Percentiles rank a stretch among this genome's conserved stretches.
Evolutionary conservation across 805 yeast genomes (phyloP).

Genomic region (Schwanniomyces yamadae): DNA sequence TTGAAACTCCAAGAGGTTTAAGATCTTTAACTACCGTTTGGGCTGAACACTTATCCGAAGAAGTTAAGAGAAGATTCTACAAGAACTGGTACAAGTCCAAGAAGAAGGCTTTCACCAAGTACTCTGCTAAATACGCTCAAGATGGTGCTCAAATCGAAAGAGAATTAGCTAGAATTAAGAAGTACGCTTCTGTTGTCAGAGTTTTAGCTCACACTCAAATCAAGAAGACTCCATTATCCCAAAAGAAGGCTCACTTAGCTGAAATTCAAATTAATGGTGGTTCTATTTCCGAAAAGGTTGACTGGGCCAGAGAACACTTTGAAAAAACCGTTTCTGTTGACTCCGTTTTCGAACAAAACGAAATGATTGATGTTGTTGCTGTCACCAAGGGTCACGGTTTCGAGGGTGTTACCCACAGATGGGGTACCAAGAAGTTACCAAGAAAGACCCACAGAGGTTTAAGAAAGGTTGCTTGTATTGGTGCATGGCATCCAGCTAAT

Average conservation of each 20-base stretch:
- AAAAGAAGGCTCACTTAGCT: slow-evolving; percentile 99
- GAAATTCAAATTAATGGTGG: slow-evolving; percentile 99
- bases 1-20: slow-evolving; percentile 99
- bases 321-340: slow-evolving; percentile 97
- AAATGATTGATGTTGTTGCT: slow-evolving; percentile 97
- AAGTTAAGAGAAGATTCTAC: slow-evolving; percentile 99
- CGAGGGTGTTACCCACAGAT: slow-evolving; percentile 99
- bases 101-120: slow-evolving; percentile 99
- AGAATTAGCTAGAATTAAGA: slow-evolving; percentile 97
- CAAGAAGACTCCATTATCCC: slow-evolving; percentile 98
- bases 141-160: slow-evolving; percentile 85
- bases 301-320: slow-evolving; percentile 98
- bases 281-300: slow-evolving; percentile 93
- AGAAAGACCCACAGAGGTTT: slow-evolving; percentile 99
- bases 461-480: slow-evolving; percentile 99
- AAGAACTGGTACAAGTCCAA: slow-evolving; percentile 99
- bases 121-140: slow-evolving; percentile 96
- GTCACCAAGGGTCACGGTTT: slow-evolving; percentile 99
- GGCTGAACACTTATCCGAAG: slow-evolving; percentile 99
- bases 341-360: slow-evolving; percentile 97
- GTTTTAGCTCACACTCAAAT: slow-evolving; percentile 99
- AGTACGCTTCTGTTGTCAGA: slow-evolving; percentile 98
- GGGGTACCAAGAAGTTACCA: slow-evolving; percentile 99
- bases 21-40: slow-evolving; percentile 99
- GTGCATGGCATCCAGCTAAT: slow-evolving; percentile 99